Evolutionary conservation across 306 rosid species (phyloP).

Genomic region (Abrus precatorius): DNA sequence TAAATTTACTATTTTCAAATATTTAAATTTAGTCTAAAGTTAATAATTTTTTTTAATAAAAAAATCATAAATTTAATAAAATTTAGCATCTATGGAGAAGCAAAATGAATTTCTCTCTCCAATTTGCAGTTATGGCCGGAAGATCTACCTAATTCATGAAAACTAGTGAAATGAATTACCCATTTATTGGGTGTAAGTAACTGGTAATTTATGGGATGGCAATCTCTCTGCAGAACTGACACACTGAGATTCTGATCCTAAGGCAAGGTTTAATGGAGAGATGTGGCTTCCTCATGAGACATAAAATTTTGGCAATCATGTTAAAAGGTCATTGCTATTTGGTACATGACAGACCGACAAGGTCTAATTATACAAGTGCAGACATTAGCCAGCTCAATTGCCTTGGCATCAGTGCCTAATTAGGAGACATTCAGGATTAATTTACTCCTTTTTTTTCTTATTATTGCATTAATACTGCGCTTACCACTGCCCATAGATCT

Average conservation of each 20-base stretch:
- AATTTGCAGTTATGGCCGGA: constrained; percentile 29
- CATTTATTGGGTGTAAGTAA: constrained; percentile 30
- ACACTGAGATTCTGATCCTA: constrained; percentile 58
- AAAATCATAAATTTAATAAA: no score
- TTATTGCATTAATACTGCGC: constrained; percentile 51
- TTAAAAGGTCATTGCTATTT: constrained; percentile 40
- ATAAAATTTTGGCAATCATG: constrained; percentile 51
- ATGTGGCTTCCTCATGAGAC: constrained; percentile 31
- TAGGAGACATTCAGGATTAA: constrained; percentile 61
- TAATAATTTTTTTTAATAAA: no score
- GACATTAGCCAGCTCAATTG: constrained; percentile 92
- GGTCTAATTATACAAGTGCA: constrained; percentile 70
- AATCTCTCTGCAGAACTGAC: constrained; percentile 46
- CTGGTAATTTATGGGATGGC: constrained; percentile 18
- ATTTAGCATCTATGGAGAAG: no score
- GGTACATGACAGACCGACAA: constrained; percentile 65
- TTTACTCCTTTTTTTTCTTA: constrained; percentile 42
- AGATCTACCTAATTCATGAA: constrained; percentile 38
- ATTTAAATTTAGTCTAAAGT: no score
- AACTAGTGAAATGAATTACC: constrained; percentile 22
- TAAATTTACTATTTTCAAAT: no score
- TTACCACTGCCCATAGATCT: constrained; percentile 51
- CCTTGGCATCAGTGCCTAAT: constrained; percentile 73
- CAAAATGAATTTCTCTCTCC: constrained; percentile 4
- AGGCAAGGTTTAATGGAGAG: constrained; percentile 10